Evolutionary conservation across 2,329 filamentous ascomycete genomes (phyloP).

Genomic region (Stachybotrys chlorohalonatus): DNA sequence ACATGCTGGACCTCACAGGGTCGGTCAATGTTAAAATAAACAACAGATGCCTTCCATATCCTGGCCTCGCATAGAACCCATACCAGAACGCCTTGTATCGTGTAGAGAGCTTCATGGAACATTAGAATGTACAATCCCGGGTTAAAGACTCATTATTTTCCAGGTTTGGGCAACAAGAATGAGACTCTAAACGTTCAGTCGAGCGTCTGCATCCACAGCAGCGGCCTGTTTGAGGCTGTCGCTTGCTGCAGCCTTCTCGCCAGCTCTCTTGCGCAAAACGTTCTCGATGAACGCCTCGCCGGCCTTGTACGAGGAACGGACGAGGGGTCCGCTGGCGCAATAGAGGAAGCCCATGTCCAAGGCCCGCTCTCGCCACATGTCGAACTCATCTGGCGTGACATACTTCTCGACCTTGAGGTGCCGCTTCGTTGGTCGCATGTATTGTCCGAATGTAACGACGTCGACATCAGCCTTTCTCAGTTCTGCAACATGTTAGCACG

Average conservation of each 20-base stretch:
- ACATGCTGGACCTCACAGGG: too few species aligned
- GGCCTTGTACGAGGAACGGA: slow-evolving; percentile 94
- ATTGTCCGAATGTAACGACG: slow-evolving; percentile 98
- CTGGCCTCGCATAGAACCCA: background rate
- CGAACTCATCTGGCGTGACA: slow-evolving; percentile 83
- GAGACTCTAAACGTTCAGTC: slow-evolving; percentile 11
- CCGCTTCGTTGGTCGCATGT: slow-evolving; percentile 97
- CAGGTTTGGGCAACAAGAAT: background rate
- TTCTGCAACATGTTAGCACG: slow-evolving; percentile 33
- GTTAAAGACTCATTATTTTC: too few species aligned
- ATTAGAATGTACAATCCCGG: too few species aligned
- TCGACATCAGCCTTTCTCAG: slow-evolving; percentile 76
- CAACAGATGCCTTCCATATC: background rate
- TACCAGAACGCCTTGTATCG: background rate
- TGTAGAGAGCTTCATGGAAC: background rate
- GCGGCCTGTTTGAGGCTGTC: slow-evolving; percentile 28
- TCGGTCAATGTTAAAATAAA: background rate
- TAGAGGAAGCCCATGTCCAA: slow-evolving; percentile 95
- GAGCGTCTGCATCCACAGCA: slow-evolving; percentile 24
- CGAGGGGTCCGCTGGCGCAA: slow-evolving; percentile 85
- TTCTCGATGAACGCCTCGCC: slow-evolving; percentile 99
- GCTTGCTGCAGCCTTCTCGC: slow-evolving; percentile 26
- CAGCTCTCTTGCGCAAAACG: slow-evolving; percentile 74
- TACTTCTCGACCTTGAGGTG: slow-evolving; percentile 97
- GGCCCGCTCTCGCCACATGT: slow-evolving; percentile 81